Evolutionary conservation across 495 filamentous ascomycete genomes (phyloP).

Genomic region (Penicillium tannophilum): DNA sequence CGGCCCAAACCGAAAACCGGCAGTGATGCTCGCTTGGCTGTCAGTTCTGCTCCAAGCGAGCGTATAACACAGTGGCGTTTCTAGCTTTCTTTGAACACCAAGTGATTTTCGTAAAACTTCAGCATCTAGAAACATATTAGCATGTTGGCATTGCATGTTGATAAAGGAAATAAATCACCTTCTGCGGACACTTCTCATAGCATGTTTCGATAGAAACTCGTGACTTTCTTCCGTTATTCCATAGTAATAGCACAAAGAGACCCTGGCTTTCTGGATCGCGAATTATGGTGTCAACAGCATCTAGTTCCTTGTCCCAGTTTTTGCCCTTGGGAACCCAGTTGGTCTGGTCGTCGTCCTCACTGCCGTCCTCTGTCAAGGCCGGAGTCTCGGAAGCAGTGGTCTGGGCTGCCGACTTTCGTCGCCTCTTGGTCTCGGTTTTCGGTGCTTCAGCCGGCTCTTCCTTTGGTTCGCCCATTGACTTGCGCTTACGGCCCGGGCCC

Average conservation of each 20-base stretch:
- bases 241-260: conserved; percentile 56
- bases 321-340: conserved; percentile 54
- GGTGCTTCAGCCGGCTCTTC: conserved; percentile 17
- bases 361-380: conserved; percentile 23
- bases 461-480: conserved; percentile 40
- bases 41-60: not conserved
- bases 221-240: conserved; percentile 53
- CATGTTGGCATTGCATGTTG: not conserved
- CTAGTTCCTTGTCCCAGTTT: conserved; percentile 60
- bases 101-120: conserved; percentile 48
- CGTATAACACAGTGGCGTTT: not conserved
- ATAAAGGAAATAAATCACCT: conserved; percentile 24
- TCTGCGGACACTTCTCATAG: conserved; percentile 44
- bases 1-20: not conserved
- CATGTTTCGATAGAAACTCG: conserved; percentile 40
- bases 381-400: conserved; percentile 1
- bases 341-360: conserved; percentile 19
- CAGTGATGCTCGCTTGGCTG: no score
- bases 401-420: conserved; percentile 26
- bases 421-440: conserved; percentile 28
- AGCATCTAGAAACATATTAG: conserved; percentile 42
- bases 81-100: conserved; percentile 40
- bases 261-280: conserved; percentile 42
- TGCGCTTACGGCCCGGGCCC: conserved; percentile 37
- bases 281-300: conserved; percentile 58